Conservation (phyloP, 495 filamentous ascomycete species). For the Astrothelium macrocarpum region DNA sequence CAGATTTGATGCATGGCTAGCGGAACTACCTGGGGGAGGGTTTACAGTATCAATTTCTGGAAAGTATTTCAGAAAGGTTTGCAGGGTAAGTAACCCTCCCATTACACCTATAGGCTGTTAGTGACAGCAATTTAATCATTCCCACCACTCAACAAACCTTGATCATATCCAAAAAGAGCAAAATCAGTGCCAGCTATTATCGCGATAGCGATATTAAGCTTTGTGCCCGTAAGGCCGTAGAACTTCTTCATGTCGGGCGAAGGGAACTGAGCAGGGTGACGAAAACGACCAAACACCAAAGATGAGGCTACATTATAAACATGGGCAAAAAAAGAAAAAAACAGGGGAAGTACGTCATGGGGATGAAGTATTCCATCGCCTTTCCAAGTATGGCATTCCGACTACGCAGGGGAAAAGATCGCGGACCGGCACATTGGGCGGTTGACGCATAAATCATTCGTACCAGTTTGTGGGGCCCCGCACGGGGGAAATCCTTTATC, state of each 20-base stretch:
- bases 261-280: too few species aligned
- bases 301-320: neutral
- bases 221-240: slow-evolving; percentile 56
- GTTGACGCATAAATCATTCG: neutral
- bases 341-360: neutral
- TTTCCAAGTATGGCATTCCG: neutral
- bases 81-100: slow-evolving; percentile 28
- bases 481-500: neutral
- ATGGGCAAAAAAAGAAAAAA: neutral
- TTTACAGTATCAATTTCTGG: slow-evolving; percentile 25
- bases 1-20: slow-evolving; percentile 24
- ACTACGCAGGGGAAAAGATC: too few species aligned
- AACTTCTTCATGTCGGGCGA: slow-evolving; percentile 22
- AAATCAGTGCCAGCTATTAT: slow-evolving; percentile 64
- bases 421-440: neutral
- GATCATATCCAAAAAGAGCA: slow-evolving; percentile 30
- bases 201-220: slow-evolving; percentile 58
- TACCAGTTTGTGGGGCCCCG: neutral
- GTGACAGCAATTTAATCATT: neutral
- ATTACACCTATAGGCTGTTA: slow-evolving; percentile 24
- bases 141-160: neutral
- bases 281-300: neutral
- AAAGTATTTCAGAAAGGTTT: slow-evolving; percentile 24
- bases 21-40: slow-evolving; percentile 20
- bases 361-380: neutral